These are phyloP conservation scores for Kodamaea fungicola DNA, from an alignment of 1,139 yeast genomes.

Conservation along the genomic window DNA sequence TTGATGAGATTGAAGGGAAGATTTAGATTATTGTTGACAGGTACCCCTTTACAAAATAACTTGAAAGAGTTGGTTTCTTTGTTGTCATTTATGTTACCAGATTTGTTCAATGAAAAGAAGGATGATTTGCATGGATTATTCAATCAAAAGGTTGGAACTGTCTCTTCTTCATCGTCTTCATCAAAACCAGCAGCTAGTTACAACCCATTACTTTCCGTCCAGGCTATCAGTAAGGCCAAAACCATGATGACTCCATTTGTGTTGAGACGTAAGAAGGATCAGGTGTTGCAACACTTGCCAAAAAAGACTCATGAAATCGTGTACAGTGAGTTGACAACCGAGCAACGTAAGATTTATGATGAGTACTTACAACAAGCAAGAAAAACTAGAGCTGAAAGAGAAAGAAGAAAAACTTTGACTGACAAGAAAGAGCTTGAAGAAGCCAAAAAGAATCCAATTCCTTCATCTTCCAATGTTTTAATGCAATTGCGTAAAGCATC, in stretches of 20 bases:
- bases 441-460: constrained; percentile 31
- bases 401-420: constrained; percentile 42
- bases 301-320: constrained; percentile 62
- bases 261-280: constrained; percentile 84
- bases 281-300: constrained; percentile 87
- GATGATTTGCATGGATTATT: constrained; percentile 81
- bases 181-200: constrained; percentile 29
- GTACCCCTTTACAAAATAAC: constrained; percentile 95
- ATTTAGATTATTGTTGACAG: constrained; percentile 83
- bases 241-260: constrained; percentile 99
- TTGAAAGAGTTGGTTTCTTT: constrained; percentile 85
- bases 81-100: constrained; percentile 85
- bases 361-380: constrained; percentile 48
- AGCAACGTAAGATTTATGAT: constrained; percentile 61
- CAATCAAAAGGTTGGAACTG: constrained; percentile 75
- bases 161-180: constrained; percentile 10
- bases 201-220: constrained; percentile 82
- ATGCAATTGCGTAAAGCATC: constrained; percentile 75
- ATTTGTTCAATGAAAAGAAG: constrained; percentile 72
- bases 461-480: constrained; percentile 51
- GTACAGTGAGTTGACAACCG: constrained; percentile 57
- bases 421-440: constrained; percentile 36
- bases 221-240: constrained; percentile 89
- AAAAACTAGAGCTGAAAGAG: constrained; percentile 47
- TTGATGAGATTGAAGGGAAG: constrained; percentile 78